Base-by-base conservation (phyloP, 805 yeast genomes). In the Sugiyamaella mastotermitis region DNA sequence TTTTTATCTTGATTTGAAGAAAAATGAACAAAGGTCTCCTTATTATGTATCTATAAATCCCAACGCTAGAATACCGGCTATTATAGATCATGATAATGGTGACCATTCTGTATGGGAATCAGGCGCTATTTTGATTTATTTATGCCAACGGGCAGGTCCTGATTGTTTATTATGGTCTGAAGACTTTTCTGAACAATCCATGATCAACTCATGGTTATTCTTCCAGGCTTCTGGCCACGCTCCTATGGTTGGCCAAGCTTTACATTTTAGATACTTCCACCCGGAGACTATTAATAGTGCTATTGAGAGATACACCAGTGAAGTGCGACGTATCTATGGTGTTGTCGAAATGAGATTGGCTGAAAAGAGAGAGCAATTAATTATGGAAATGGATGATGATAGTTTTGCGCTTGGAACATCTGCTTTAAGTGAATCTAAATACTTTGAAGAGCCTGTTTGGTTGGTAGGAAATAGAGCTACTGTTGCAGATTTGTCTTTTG, bases 161-260 rank as follows among this genome's bases (percentile, higher is more conserved):
- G 69, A 68, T 26, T 82, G 90, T 51, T 69, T 83, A 7, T 71
- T 86, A 38, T 90, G 94, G 86, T 78, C 94, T 3, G 79, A 76
- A 37, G 81, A 80, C 54, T 57, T 81, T 37, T 68, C 75, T 10
- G 95, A 85, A 47, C 95, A 86, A 64, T 71, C 88, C 3, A 90
- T 82, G 57, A 85, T 88, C 41, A 72, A 77, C 43, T 76, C 87
- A 5, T 88, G 97, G 96, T 68, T 90, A 26, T 88, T 85, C 55
- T 88, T 88, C 68, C 97, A 88, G 63, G 86, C 96, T 2, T 82
- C 94, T 3, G 97, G 97, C 5, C 97, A 87, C 58, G 95, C 97
- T 0, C 96, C 97, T n/a, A 88, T 88, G 95, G 83, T 88, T 51
- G 97, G 97, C 14, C 97, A 88, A 62, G 96, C 97, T 6, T 70